A percentile compares a stretch with the other conserved stretches of the same genome.
Conservation (phyloP, 1,284 basidiomycete species). For the Cryptococcus sp. region DNA sequence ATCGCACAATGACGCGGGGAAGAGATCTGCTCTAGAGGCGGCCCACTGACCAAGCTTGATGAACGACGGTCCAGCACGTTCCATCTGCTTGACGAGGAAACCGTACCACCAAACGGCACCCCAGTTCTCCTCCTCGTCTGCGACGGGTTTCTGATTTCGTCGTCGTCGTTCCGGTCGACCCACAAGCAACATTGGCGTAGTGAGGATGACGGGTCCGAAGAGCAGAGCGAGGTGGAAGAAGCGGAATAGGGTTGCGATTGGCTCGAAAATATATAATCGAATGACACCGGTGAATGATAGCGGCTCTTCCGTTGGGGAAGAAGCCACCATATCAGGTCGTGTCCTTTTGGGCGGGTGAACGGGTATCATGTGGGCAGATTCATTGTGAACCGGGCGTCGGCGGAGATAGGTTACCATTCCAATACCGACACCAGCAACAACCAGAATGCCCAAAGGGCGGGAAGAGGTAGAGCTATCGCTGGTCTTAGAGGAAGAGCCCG, state of each 20-base stretch:
- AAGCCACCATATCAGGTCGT: slow-evolving; percentile 19
- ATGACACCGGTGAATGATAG: slow-evolving; percentile 26
- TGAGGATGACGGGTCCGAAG: slow-evolving; percentile 84
- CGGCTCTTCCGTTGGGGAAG: slow-evolving; percentile 26
- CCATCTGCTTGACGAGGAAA: slow-evolving; percentile 85
- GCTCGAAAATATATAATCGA: slow-evolving; percentile 70
- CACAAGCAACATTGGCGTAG: slow-evolving; percentile 81
- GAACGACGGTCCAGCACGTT: slow-evolving; percentile 93
- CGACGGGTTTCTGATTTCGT: slow-evolving; percentile 45
- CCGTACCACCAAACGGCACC: slow-evolving; percentile 95
- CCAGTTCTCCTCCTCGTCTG: slow-evolving; percentile 68
- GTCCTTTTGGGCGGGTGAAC: slow-evolving; percentile 11
- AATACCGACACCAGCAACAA: slow-evolving; percentile 33
- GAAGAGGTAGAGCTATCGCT: slow-evolving; percentile 6
- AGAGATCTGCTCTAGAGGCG: slow-evolving; percentile 89
- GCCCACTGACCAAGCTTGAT: slow-evolving; percentile 99
- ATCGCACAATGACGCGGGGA: slow-evolving; percentile 88
- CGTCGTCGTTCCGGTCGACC: slow-evolving; percentile 59
- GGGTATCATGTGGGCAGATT: slow-evolving; percentile 30
- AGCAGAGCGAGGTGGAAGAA: slow-evolving; percentile 82
- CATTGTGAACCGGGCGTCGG: slow-evolving; percentile 28
- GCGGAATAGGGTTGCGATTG: slow-evolving; percentile 76
- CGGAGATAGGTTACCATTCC: slow-evolving; percentile 30
- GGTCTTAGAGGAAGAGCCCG: background rate
- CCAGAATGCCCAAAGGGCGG: slow-evolving; percentile 25